These are phyloP conservation scores for Nakazawaea anatomiae DNA, from an alignment of 805 yeast genomes.

Conservation along the genomic window DNA sequence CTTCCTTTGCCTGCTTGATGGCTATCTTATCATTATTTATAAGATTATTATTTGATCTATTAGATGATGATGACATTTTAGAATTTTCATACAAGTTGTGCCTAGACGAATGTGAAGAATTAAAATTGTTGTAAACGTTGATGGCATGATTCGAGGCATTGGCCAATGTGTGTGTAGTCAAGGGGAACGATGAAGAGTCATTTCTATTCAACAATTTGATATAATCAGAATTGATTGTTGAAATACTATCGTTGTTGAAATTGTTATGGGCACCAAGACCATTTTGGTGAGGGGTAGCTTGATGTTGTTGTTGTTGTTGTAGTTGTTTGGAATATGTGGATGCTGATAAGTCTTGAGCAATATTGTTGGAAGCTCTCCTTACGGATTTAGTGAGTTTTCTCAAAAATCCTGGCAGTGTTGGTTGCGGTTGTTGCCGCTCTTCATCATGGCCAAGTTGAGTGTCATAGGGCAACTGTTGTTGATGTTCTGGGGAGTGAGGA, in stretches of 20 bases:
- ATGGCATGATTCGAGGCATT: slow-evolving; percentile 22
- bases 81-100: slow-evolving; percentile 9
- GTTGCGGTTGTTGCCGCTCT: neutral
- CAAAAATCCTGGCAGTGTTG: neutral
- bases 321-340: neutral
- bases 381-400: neutral
- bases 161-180: slow-evolving; percentile 17
- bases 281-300: neutral
- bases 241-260: neutral
- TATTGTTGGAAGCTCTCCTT: neutral
- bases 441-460: neutral
- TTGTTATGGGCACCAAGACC: neutral
- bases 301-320: neutral
- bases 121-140: slow-evolving; percentile 19
- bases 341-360: neutral
- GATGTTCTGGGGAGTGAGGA: neutral
- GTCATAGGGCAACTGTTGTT: neutral
- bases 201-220: slow-evolving; percentile 21
- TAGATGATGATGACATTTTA: slow-evolving; percentile 2
- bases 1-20: neutral
- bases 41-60: too few relatives aligned
- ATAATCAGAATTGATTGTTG: slow-evolving; percentile 14
- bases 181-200: slow-evolving; percentile 27
- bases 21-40: neutral
- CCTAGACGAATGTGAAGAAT: slow-evolving; percentile 12